Evolutionary conservation across 768 basidiomycete species (phyloP).

Genomic region (Agrocybe pediades): DNA sequence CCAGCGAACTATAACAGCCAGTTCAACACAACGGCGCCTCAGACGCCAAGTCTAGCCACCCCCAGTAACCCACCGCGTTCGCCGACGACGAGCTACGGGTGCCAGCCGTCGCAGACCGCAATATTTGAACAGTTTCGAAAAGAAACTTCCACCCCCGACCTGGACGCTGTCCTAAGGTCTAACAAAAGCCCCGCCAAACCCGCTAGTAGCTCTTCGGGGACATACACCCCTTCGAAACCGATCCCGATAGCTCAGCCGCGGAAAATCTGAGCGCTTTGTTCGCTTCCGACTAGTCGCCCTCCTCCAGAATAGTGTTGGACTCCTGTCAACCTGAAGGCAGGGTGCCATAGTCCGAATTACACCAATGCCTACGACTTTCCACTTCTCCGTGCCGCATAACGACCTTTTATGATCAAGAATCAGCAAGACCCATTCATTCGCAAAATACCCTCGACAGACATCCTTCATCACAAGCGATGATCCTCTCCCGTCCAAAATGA

Average conservation of each 20-base stretch:
- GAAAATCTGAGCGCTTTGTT: slow-evolving; percentile 4
- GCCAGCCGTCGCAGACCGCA: slow-evolving; percentile 3
- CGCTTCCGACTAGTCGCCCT: neutral
- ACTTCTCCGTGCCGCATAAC: too few species aligned
- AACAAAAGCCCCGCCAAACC: slow-evolving; percentile 6
- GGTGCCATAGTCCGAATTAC: too few species aligned
- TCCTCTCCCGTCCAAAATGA: neutral
- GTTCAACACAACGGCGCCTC: slow-evolving; percentile 2
- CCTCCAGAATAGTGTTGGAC: neutral
- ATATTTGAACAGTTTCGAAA: slow-evolving; percentile 19
- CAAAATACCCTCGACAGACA: neutral
- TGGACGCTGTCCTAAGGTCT: slow-evolving; percentile 18
- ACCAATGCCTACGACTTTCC: neutral
- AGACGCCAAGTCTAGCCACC: neutral
- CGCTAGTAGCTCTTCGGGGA: neutral
- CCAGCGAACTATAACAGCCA: slow-evolving; percentile 6
- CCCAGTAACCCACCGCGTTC: slow-evolving; percentile 6
- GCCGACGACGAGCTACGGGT: slow-evolving; percentile 6
- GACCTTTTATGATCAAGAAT: neutral
- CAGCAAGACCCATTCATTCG: neutral
- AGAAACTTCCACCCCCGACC: slow-evolving; percentile 19
- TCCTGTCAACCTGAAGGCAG: too few species aligned
- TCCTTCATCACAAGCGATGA: neutral
- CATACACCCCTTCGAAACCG: slow-evolving; percentile 3
- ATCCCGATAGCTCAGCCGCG: slow-evolving; percentile 4